Base-by-base conservation (phyloP, 2,329 filamentous ascomycete species). In the Alternaria sp. region DNA sequence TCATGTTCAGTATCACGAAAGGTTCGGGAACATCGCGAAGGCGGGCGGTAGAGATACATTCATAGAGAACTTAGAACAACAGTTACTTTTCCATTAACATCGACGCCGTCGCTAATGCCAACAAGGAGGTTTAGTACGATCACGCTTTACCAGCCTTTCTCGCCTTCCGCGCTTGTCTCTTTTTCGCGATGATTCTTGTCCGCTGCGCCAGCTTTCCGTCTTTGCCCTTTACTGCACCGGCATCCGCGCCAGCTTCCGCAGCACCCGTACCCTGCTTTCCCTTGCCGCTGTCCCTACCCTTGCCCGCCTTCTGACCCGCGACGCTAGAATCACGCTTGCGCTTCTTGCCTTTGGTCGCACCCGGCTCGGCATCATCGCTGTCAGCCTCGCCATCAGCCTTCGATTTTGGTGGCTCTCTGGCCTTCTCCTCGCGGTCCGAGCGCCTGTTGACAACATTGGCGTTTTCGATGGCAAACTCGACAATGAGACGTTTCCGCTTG, bases 401-500 rank as follows among this genome's bases (percentile, higher is more conserved):
- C 49, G 70, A 63, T 46, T 73, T 68, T 6, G 82, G 82, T 45
- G 82, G 80, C 65, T 84, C 80, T 45, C 84, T 79, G 5, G 85
- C 82, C 67, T 88, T 88, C 55, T 82, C 79, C 76, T 93, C 90
- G 53, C 84, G 84, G 65, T 90, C 88, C 64, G 85, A 87, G 58
- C 96, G 87, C 67, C 96, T 87, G 70, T 90, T 87, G n/a, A 99
- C 91, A 1, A 99, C 96, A 75, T 97, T 94, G 1, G 93, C 94
- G 74, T 99, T 99, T 82, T 99, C 96, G 78, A 99, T 97, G 20
- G 96, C 94, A 78, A 99, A 99, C 80, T 99, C 96, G 41, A 95
- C 95, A 75, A 99, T 93, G 55, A 99, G 82, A 12, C 96, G 87
- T 81, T 96, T 94, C 78, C 93, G 95, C 82, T 91, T 93, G 68